Evolutionary conservation across 2,329 filamentous ascomycete genomes (phyloP).

Genomic region (Myriosclerotinia duriaeana): DNA sequence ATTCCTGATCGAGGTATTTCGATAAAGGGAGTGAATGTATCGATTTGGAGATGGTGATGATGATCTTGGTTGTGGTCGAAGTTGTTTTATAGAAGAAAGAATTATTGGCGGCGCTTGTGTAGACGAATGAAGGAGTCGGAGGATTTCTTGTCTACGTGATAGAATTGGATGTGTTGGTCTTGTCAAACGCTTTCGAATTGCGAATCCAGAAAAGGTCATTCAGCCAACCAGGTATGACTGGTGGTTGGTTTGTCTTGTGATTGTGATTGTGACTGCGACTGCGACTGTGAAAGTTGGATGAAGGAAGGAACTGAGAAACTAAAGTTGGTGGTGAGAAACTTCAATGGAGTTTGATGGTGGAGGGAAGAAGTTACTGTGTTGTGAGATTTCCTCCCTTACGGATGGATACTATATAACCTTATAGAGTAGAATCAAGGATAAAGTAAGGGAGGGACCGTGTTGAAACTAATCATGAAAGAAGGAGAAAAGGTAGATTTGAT

Average conservation of each 20-base stretch:
- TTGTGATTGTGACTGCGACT: neutral
- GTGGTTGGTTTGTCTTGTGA: neutral
- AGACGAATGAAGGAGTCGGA: conserved; percentile 5
- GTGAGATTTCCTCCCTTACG: too few relatives aligned
- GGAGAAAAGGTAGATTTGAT: too few relatives aligned
- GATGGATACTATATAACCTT: too few relatives aligned
- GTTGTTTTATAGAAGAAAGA: neutral
- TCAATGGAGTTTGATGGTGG: neutral
- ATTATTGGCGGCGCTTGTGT: conserved; percentile 8
- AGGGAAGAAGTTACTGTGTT: neutral
- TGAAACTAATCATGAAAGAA: too few relatives aligned
- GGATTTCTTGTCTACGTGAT: conserved; percentile 6
- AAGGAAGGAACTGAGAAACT: neutral
- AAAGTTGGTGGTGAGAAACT: neutral
- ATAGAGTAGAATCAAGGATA: too few relatives aligned
- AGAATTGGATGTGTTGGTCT: conserved; percentile 11
- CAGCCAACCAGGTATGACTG: conserved; percentile 16
- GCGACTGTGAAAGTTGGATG: neutral
- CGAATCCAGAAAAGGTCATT: conserved; percentile 18
- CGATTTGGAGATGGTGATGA: neutral
- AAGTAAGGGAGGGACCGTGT: too few relatives aligned
- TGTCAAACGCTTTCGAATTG: conserved; percentile 17
- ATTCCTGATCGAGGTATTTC: neutral
- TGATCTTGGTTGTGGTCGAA: neutral
- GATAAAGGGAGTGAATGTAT: neutral